phyloP scores from a whole-genome alignment of 2,329 filamentous ascomycete species.

The Aaosphaeria arxii region DNA sequence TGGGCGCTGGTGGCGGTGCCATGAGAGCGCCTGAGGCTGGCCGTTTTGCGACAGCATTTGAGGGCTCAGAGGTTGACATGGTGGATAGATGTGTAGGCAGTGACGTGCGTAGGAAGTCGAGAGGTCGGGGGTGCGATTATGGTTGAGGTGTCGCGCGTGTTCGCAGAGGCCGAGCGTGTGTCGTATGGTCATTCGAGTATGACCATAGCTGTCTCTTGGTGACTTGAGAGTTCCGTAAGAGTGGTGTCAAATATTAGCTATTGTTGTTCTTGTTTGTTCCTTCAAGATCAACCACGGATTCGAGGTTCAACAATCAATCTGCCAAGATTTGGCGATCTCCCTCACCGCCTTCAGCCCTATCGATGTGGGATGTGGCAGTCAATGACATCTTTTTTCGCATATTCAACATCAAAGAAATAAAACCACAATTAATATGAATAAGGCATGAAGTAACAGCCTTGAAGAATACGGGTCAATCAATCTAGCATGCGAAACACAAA shows the following conservation, averaged over 20 bases:
- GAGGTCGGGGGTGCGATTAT: neutral
- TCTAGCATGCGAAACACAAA: neutral
- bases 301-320: neutral
- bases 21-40: conserved; percentile 69
- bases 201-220: no score
- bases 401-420: neutral
- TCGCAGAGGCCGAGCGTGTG: no score
- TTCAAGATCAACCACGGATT: no score
- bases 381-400: neutral
- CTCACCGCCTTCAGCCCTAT: conserved; percentile 34
- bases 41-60: conserved; percentile 66
- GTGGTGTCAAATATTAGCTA: no score
- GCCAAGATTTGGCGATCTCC: neutral
- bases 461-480: neutral
- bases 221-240: no score
- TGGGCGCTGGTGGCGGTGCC: conserved; percentile 80
- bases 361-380: neutral
- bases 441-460: neutral
- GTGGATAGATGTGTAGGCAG: neutral
- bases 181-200: no score
- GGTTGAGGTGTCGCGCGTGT: neutral
- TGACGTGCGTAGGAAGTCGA: neutral
- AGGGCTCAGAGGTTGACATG: conserved; percentile 34
- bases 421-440: neutral
- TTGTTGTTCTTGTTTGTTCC: no score